Evolutionary conservation across 2,329 filamentous ascomycete genomes (phyloP), one percentile per base, ranked within the genome.

Genomic region (Penicillium sp.): DNA sequence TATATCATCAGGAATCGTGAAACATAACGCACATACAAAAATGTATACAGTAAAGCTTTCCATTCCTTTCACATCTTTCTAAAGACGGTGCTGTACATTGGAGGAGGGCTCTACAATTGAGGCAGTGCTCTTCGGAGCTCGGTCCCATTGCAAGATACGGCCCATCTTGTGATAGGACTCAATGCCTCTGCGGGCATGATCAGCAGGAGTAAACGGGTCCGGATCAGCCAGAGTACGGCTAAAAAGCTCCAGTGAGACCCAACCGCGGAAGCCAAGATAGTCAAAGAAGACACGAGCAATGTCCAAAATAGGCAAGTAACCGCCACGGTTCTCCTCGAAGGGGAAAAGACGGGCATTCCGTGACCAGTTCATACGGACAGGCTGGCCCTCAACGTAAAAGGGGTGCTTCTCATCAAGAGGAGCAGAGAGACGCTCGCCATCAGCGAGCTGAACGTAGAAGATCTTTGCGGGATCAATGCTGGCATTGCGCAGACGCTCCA

Each of bases 361-460:
- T 28, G 81, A 87, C 87, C 87, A 91, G 60, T 80, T 87, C 87
- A 91, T 90, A 2, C 83, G 73, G 2, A 78, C 66, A 15, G 76
- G 77, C 66, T 86, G 83, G 8, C 74, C 75, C 0, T 75, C 66
- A 13, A 78, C 70, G 62, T 87, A 82, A 12, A 76, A 78, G 15
- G 75, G 64, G 3, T 76, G 57, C 3, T 89, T 55, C 42, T 59
- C 59, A 28, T 60, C 53, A n/a, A 61, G 67, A 0, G 86, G 85
- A 10, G 70, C 59, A 0, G 67, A 61, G 2, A 89, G 75, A 8
- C 78, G 75, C 64, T 88, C 84, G 3, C 82, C 87, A 58, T 91
- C 87, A 8, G 87, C 87, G 8, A 89, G 77, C 63, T 91, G 88
- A 0, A 91, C 75, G 58, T 87, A 87, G 61, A 89, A 88, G 1